These are phyloP conservation scores for Lasiosphaeria hispida DNA, from an alignment of 495 filamentous ascomycete genomes.

Conservation along the genomic window DNA sequence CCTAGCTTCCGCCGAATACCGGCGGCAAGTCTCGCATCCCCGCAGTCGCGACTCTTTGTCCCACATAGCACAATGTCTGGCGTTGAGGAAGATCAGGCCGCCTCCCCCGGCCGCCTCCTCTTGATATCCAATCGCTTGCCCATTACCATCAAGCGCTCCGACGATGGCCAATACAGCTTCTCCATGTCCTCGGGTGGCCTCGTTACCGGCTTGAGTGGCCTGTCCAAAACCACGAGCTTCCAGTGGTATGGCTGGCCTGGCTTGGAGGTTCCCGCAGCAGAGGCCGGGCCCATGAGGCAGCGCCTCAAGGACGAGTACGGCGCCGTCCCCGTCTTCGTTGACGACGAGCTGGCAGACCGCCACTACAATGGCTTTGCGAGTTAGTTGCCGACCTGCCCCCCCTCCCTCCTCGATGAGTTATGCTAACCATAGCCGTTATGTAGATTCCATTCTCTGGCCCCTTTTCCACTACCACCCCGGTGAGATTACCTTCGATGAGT, in stretches of 20 bases:
- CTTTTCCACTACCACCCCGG: constrained; percentile 95
- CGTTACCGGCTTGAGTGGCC: constrained; percentile 83
- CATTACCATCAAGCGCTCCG: constrained; percentile 88
- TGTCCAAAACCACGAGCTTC: constrained; percentile 89
- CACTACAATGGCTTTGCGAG: constrained; percentile 89
- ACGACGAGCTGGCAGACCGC: constrained; percentile 72
- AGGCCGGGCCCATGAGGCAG: constrained; percentile 62
- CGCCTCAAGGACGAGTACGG: constrained; percentile 69
- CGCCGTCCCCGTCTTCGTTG: constrained; percentile 74
- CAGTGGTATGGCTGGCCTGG: constrained; percentile 99
- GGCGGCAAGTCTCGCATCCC: background rate
- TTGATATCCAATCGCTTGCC: constrained; percentile 92
- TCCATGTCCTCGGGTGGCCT: constrained; percentile 94
- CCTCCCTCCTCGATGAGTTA: background rate
- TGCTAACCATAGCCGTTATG: background rate
- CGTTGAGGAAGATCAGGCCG: constrained; percentile 19
- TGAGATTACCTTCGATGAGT: constrained; percentile 87
- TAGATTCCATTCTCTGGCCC: constrained; percentile 93
- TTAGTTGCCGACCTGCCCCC: constrained; percentile 40
- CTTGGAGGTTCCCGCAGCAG: constrained; percentile 73
- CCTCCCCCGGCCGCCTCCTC: constrained; percentile 55
- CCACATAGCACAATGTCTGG: constrained; percentile 28
- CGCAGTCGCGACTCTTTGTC: background rate
- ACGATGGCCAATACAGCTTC: constrained; percentile 77
- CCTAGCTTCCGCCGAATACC: background rate